A percentile compares a stretch with the other conserved stretches of the same genome.
Evolutionary conservation across 1,139 yeast species (phyloP).

Genomic region (Candida smagusa): DNA sequence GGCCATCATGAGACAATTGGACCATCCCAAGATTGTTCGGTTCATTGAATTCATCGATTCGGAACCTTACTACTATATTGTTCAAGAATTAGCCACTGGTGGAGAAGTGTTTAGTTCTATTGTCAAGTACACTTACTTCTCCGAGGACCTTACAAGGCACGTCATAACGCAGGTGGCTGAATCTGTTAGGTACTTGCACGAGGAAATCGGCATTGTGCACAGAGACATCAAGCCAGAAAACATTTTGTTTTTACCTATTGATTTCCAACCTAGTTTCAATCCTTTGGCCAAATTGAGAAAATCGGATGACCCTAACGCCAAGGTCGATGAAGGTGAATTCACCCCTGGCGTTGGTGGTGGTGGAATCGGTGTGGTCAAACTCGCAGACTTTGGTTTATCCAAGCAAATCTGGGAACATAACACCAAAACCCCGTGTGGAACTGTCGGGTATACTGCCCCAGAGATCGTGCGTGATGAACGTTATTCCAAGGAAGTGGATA

Average conservation of each 20-base stretch:
- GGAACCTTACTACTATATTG: conserved; percentile 48
- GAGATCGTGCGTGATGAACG: conserved; percentile 58
- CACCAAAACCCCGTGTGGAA: conserved; percentile 63
- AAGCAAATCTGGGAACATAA: conserved; percentile 56
- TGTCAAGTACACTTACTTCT: conserved; percentile 52
- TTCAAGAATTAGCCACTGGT: conserved; percentile 51
- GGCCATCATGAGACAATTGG: conserved; percentile 53
- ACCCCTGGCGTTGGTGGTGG: conserved; percentile 49
- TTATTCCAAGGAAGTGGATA: conserved; percentile 59
- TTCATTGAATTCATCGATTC: conserved; percentile 50
- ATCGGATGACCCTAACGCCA: conserved; percentile 46
- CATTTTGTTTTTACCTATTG: conserved; percentile 60
- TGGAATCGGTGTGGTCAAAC: conserved; percentile 48
- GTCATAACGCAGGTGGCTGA: conserved; percentile 49
- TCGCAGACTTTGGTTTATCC: conserved; percentile 58
- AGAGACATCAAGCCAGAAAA: conserved; percentile 59
- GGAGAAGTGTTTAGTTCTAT: conserved; percentile 59
- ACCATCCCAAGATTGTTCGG: conserved; percentile 48
- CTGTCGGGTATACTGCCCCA: conserved; percentile 63
- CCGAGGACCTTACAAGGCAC: conserved; percentile 54
- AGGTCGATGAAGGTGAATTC: conserved; percentile 53
- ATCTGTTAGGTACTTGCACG: conserved; percentile 50
- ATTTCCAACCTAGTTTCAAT: conserved; percentile 38
- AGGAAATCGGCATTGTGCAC: conserved; percentile 56
- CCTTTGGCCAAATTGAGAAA: conserved; percentile 39